Evolutionary conservation across 306 rosid genomes (phyloP).

Genomic region (Hylodesmum podocarpum): DNA sequence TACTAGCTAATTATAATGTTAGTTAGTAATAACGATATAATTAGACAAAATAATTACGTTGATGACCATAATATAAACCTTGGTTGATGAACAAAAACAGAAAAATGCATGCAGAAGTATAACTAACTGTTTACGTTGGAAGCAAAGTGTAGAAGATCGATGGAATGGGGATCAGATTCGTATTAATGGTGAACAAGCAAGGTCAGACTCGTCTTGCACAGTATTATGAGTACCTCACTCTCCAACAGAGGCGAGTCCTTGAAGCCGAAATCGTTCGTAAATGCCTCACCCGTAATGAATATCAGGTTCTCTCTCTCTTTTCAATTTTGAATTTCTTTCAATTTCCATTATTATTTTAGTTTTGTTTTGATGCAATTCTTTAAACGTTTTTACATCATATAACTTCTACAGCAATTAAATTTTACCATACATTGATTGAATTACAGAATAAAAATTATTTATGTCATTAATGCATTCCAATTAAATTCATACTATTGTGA

Average conservation of each 20-base stretch:
- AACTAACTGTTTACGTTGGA: background rate
- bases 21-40: background rate
- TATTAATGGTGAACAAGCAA: constrained; percentile 92
- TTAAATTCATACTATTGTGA: too few species aligned
- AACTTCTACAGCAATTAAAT: too few species aligned
- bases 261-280: constrained; percentile 93
- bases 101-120: background rate
- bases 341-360: background rate
- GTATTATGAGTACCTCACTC: constrained; percentile 77
- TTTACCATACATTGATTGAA: too few species aligned
- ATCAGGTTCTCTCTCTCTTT: constrained; percentile 50
- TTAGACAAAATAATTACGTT: too few species aligned
- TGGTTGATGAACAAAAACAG: background rate
- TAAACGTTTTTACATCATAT: too few species aligned
- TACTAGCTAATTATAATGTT: background rate
- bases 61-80: background rate
- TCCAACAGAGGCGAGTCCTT: constrained; percentile 84
- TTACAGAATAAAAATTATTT: too few species aligned
- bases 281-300: constrained; percentile 84
- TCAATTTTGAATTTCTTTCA: background rate
- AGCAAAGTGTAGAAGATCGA: background rate
- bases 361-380: background rate
- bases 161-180: constrained; percentile 87
- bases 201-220: constrained; percentile 97
- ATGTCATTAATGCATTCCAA: too few species aligned